Evolutionary conservation across 352 stramenopile genomes (phyloP), one percentile per base, ranked within the genome.

Genomic region (Globisporangium uncinulatum): DNA sequence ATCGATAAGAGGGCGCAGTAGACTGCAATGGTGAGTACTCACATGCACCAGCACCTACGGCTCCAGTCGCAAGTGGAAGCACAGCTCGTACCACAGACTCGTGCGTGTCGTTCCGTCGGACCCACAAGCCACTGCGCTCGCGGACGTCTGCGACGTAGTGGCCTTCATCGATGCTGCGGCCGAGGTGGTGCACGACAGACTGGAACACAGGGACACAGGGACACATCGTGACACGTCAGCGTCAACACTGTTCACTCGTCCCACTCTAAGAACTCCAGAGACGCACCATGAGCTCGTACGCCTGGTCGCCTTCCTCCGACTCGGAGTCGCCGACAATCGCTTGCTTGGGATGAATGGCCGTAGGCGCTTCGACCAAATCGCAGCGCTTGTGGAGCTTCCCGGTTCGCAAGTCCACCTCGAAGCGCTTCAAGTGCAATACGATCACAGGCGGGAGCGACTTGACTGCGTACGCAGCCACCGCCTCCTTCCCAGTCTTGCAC

Each of bases 121-220:
- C 77, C 86, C 86, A 95, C 4, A 73, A 60, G 7, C 70, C 72
- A 17, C 67, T 58, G 4, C 51, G 51, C 60, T 75, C 70, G 50
- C 83, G 82, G 11, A 93, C 76, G 48, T 95, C 86, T 7, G 83
- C 73, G 21, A 95, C 71, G 57, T 95, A 95, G 58, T 95, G 86
- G 9, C 86, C 86, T 62, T 94, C 80, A 46, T 91, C 82, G 17
- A 92, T 80, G 6, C 67, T 94, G 29, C 70, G 74, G 2, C 86
- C 86, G 7, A 95, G 62, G 45, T 95, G 86, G 53, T 93, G 86
- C 20, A 95, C 85, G 17, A 94, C 75, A 54, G 83, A 90, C 73
- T 91, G 67, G 34, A 69, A 20, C n/a, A 62, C 41, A 65, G 49
- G 44, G 6, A 20, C n/a, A 62, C 41, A 65, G 49, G 44, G 6